These are phyloP conservation scores for Rauvolfia tetraphylla DNA, from an alignment of 257 asterid species.

Conservation along the genomic window DNA sequence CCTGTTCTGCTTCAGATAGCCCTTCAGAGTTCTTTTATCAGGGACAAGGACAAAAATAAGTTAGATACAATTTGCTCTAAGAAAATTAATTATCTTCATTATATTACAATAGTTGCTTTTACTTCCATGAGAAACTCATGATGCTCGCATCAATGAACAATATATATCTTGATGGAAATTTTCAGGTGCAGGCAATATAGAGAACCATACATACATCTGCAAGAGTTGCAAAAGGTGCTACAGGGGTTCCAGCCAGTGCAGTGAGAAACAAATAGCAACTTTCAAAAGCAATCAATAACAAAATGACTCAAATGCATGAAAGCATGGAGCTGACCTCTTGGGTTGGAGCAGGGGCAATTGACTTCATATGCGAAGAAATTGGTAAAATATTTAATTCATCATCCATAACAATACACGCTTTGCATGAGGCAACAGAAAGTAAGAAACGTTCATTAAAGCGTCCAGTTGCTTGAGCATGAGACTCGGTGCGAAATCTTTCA, in stretches of 20 bases:
- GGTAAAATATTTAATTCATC: slow-evolving; percentile 91
- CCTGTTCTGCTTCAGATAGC: slow-evolving; percentile 73
- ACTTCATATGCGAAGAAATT: slow-evolving; percentile 89
- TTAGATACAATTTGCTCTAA: slow-evolving; percentile 12
- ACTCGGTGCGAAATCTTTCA: slow-evolving; percentile 89
- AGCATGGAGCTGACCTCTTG: slow-evolving; percentile 51
- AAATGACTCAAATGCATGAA: background rate
- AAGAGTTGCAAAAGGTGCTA: background rate
- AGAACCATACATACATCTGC: background rate
- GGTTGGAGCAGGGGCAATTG: slow-evolving; percentile 48
- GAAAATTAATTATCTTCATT: background rate
- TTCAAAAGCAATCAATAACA: background rate
- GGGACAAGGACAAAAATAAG: slow-evolving; percentile 21
- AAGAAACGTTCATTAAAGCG: slow-evolving; percentile 96
- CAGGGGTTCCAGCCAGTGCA: background rate
- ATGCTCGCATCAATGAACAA: background rate
- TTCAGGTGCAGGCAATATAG: background rate
- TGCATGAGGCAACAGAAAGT: slow-evolving; percentile 88
- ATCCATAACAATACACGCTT: slow-evolving; percentile 92
- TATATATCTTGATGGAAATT: background rate
- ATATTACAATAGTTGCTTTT: background rate
- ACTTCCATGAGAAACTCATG: background rate
- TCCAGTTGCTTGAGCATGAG: slow-evolving; percentile 72
- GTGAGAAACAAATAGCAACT: background rate
- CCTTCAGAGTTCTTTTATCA: slow-evolving; percentile 71